Evolutionary conservation across 495 filamentous ascomycete genomes (phyloP), one percentile per base, ranked within the genome.

Genomic region (Xylaria curta): DNA sequence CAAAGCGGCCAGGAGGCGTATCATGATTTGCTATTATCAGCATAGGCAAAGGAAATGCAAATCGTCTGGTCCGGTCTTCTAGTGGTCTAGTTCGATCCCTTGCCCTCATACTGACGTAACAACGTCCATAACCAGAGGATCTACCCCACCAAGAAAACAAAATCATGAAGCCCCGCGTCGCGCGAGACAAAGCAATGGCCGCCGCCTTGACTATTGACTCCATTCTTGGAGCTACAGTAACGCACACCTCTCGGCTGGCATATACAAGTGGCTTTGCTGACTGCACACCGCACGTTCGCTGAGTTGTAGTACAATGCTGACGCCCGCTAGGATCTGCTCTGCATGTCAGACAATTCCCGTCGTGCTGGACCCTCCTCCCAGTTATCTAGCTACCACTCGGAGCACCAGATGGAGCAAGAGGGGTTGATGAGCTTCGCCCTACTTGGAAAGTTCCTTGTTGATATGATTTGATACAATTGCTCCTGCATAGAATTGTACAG

Each of bases 211-310:
- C 31, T 28, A 26, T 56, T 42, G 46, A 54, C 49, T 19, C 64
- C 65, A 56, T 56, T 19, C 15, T 19, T 54, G 36, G 33, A 56
- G 68, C 38, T 54, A 70, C 68, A 70, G 68, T 70, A 70, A 64
- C 54, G 24, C 47, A 24, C 59, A 62, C 33, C 17, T 40, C 42
- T 33, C 47, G 68, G 59, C 68, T 64, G 58, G 68, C 68, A 10
- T 47, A 26, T 28, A 62, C 46, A 21, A 21, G 40, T 56, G 53
- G 54, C 53, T 56, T 15, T 63, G 68, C 59, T 64, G 68, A 70
- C 59, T 62, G 68, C 59, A 66, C 49, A 66, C 69, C 62, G 69
- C 59, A 66, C 53, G 51, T 66, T 54, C n/a, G 40, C 24, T 59
- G 19, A 31, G 69, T 66, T 46, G 19, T 38, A 60, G 58, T 13